These are phyloP conservation scores for Dictyostelium capitatum DNA, from an alignment of 78 protist genomes.

Conservation along the genomic window DNA sequence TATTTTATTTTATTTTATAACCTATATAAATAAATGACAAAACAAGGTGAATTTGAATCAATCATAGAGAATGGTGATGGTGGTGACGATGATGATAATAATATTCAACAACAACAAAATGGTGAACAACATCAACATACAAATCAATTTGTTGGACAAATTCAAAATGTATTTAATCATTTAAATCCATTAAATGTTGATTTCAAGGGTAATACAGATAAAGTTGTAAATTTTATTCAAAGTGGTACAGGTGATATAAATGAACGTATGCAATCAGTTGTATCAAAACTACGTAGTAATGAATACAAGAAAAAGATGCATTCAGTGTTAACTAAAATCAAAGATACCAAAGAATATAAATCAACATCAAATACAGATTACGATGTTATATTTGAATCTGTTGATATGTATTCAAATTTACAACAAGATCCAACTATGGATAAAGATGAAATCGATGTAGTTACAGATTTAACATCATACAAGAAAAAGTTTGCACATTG, in stretches of 20 bases:
- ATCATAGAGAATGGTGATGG: no score
- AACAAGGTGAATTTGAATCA: not conserved
- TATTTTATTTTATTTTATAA: no score
- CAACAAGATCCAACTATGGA: slow-evolving; percentile 76
- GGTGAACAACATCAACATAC: not conserved
- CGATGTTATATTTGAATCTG: slow-evolving; percentile 79
- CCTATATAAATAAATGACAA: no score
- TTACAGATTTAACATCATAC: slow-evolving; percentile 31
- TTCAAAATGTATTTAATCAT: slow-evolving; percentile 43
- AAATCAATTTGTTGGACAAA: slow-evolving; percentile 6
- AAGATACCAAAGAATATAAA: slow-evolving; percentile 68
- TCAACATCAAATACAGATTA: slow-evolving; percentile 64
- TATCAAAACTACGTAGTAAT: slow-evolving; percentile 52
- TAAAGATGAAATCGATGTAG: slow-evolving; percentile 46
- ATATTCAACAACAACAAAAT: not conserved
- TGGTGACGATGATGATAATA: not conserved
- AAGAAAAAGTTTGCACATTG: slow-evolving; percentile 48
- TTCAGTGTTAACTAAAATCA: slow-evolving; percentile 55
- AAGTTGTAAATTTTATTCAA: slow-evolving; percentile 48
- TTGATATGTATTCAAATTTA: slow-evolving; percentile 77
- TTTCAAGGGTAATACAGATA: slow-evolving; percentile 53
- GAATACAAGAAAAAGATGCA: slow-evolving; percentile 75
- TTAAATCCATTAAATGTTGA: slow-evolving; percentile 62
- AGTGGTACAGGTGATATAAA: slow-evolving; percentile 71
- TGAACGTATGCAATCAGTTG: slow-evolving; percentile 42